Evolutionary conservation across 371 early-diverging fungal species (phyloP).

Genomic region (Rhizopus arrhizus): DNA sequence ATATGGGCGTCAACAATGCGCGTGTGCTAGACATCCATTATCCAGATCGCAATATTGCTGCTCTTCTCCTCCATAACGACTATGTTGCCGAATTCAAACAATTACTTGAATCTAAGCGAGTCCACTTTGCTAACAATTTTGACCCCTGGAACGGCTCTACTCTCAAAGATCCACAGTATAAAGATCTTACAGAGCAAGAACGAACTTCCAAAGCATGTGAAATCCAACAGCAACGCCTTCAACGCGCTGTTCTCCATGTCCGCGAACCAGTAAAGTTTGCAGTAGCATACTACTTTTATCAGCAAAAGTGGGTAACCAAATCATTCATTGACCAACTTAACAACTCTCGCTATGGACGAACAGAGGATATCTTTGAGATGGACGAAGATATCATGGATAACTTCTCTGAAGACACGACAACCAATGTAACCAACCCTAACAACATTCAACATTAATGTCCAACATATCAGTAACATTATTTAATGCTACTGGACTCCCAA

Average conservation of each 20-base stretch:
- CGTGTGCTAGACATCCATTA: constrained; percentile 18
- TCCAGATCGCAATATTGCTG: constrained; percentile 4
- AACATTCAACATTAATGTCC: not conserved
- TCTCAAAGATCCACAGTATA: constrained; percentile 4
- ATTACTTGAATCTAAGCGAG: not conserved
- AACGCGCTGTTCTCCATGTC: not conserved
- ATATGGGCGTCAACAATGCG: not conserved
- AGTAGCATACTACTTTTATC: constrained; percentile 12
- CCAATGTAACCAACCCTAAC: not conserved
- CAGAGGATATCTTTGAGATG: too few species aligned
- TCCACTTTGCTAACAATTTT: not conserved
- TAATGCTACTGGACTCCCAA: constrained; percentile 9
- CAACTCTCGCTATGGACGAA: too few species aligned
- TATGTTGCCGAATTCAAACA: constrained; percentile 4
- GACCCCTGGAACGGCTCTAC: constrained; percentile 1
- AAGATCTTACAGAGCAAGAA: constrained; percentile 1
- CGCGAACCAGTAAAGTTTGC: constrained; percentile 1
- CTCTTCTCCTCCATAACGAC: constrained; percentile 11
- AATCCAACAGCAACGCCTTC: not conserved
- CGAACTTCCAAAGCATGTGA: not conserved
- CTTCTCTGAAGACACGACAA: not conserved
- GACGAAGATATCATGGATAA: not conserved
- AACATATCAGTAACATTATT: not conserved
- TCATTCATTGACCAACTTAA: not conserved
- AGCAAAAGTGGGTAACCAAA: not conserved